A percentile compares a stretch with the other conserved stretches of the same genome.
Conservation (phyloP, 345 rosid genomes). For the Syzygium aromaticum region DNA sequence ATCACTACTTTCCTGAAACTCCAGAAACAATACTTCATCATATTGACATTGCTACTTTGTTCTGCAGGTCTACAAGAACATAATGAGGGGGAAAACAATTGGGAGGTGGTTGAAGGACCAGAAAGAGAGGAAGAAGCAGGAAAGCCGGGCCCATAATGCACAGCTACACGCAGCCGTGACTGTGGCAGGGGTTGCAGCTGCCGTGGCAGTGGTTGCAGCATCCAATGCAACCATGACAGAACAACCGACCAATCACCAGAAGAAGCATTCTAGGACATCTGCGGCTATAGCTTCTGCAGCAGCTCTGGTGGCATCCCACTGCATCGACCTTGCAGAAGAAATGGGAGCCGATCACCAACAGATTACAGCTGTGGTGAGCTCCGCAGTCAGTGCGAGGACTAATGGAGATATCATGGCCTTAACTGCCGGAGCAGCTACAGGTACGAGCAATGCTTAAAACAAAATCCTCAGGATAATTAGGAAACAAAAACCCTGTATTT, state of each 20-base stretch:
- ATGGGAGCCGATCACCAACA: conserved; percentile 87
- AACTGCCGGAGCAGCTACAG: conserved; percentile 97
- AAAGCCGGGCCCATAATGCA: conserved; percentile 67
- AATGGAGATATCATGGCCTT: conserved; percentile 88
- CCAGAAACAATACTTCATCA: background rate
- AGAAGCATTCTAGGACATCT: conserved; percentile 25
- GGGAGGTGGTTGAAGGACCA: conserved; percentile 91
- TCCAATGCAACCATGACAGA: conserved; percentile 37
- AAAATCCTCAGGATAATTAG: background rate
- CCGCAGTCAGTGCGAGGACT: conserved; percentile 68
- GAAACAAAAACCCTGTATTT: background rate
- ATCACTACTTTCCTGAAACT: background rate
- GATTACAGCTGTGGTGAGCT: conserved; percentile 54
- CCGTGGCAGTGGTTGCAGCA: conserved; percentile 69
- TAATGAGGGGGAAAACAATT: conserved; percentile 60
- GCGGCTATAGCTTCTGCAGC: conserved; percentile 81
- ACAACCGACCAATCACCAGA: conserved; percentile 15
- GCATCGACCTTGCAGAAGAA: conserved; percentile 91
- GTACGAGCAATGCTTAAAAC: conserved; percentile 12
- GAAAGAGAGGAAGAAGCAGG: conserved; percentile 87
- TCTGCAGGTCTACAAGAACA: conserved; percentile 65
- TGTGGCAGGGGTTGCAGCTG: conserved; percentile 94
- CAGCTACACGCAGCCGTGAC: conserved; percentile 86
- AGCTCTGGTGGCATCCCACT: conserved; percentile 81
- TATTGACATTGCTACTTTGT: background rate